Conservation (phyloP, 257 asterid genomes). For the Linaria vulgaris region DNA sequence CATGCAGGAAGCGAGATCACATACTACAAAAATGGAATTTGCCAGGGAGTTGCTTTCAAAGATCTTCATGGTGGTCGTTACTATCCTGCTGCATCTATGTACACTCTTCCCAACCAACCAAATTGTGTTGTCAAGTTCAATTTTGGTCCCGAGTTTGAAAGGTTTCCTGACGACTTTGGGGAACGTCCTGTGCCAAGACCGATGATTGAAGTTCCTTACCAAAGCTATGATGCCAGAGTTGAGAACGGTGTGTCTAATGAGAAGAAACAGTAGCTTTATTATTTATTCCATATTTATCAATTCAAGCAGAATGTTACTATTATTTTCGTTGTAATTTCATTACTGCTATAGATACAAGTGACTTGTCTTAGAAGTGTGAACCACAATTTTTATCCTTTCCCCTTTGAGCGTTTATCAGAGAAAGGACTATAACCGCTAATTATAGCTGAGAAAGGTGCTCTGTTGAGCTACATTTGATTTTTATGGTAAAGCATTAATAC, state of each 20-base stretch:
- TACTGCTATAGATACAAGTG: constrained; percentile 17
- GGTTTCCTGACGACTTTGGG: constrained; percentile 76
- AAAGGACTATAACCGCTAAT: constrained; percentile 10
- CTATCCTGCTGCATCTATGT: constrained; percentile 97
- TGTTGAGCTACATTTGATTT: constrained; percentile 1
- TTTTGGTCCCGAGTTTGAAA: constrained; percentile 93
- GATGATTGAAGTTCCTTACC: constrained; percentile 93
- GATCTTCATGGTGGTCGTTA: constrained; percentile 89
- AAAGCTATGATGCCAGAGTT: constrained; percentile 66
- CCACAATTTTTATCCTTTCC: background rate
- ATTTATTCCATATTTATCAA: constrained; percentile 15
- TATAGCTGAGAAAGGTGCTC: constrained; percentile 10
- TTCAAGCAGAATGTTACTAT: constrained; percentile 2
- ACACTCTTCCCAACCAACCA: constrained; percentile 93
- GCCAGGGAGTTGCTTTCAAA: constrained; percentile 86
- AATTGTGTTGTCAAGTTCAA: constrained; percentile 86
- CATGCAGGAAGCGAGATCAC: constrained; percentile 90
- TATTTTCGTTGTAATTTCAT: constrained; percentile 27
- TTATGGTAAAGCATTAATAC: background rate
- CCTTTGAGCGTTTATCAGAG: background rate
- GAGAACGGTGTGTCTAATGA: constrained; percentile 76
- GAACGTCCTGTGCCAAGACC: constrained; percentile 71
- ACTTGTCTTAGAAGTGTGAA: constrained; percentile 13
- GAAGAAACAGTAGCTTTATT: constrained; percentile 45
- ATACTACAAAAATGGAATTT: constrained; percentile 82